A percentile compares a stretch with the other conserved stretches of the same genome.
Evolutionary conservation across 148 eudicot species (phyloP).

Genomic region (Cornus suecica): DNA sequence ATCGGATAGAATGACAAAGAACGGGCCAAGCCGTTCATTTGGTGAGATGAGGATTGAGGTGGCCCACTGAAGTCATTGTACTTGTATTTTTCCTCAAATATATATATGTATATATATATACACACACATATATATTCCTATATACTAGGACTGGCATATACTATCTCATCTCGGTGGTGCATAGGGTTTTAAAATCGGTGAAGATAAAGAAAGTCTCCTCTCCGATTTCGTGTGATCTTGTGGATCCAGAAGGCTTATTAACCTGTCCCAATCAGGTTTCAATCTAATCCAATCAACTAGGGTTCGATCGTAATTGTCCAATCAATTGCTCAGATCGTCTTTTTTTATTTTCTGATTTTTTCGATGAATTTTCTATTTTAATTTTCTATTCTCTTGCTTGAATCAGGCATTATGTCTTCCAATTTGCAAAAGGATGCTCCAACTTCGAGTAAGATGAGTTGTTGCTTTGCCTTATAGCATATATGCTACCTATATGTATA

Average conservation of each 20-base stretch:
- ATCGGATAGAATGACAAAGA: no score
- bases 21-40: conserved; percentile 12
- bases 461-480: neutral
- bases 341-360: no score
- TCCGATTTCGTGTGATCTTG: neutral
- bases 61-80: conserved; percentile 7
- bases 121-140: no score
- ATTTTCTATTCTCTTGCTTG: neutral
- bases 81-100: neutral
- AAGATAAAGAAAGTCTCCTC: no score
- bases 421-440: conserved; percentile 36
- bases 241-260: neutral
- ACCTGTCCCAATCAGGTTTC: neutral
- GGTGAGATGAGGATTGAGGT: conserved; percentile 10
- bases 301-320: neutral
- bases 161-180: neutral
- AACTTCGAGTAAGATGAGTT: conserved; percentile 26
- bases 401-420: conserved; percentile 34
- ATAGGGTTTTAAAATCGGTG: neutral
- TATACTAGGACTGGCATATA: no score
- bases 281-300: neutral
- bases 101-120: no score
- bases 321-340: no score
- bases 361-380: no score
- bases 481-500: no score